A percentile compares a stretch with the other conserved stretches of the same genome.
These are phyloP conservation scores for Lentinula aciculospora DNA, from an alignment of 768 basidiomycete species.

Conservation along the genomic window DNA sequence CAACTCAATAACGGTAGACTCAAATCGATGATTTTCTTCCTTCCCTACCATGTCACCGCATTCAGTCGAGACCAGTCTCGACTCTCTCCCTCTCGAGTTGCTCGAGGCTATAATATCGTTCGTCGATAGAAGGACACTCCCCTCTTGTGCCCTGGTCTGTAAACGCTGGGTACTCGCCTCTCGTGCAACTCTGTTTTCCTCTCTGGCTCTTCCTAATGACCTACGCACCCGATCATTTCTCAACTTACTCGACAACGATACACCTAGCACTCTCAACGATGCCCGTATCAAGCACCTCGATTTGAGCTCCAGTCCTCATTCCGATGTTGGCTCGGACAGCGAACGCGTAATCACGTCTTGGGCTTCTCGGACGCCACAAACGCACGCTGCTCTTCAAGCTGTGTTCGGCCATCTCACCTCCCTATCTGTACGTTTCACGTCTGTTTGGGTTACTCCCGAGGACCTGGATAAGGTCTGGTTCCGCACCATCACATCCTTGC, in stretches of 20 bases:
- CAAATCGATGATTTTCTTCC: not conserved
- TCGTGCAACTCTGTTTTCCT: not conserved
- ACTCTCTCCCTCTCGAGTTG: conserved; percentile 7
- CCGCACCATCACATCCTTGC: not conserved
- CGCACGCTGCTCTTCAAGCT: not conserved
- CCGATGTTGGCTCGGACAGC: not conserved
- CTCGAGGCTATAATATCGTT: conserved; percentile 3
- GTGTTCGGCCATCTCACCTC: not conserved
- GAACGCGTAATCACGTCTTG: conserved; percentile 2
- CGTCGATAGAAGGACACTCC: not conserved
- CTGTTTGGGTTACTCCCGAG: conserved; percentile 3
- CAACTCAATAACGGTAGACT: not conserved
- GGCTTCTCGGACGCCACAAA: conserved; percentile 3
- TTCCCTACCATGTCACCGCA: not conserved
- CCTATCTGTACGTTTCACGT: not conserved
- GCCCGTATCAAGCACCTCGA: conserved; percentile 1
- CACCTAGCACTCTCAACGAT: not conserved
- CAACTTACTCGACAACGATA: conserved; percentile 5
- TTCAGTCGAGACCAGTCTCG: conserved; percentile 1
- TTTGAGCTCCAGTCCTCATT: not conserved
- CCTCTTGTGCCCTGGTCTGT: not conserved
- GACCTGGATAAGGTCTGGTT: not conserved
- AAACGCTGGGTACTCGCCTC: conserved; percentile 1
- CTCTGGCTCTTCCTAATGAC: not conserved
- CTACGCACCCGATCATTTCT: conserved; percentile 2